Base-by-base conservation (phyloP, 2,329 filamentous ascomycete species). In the Xylariaceae sp. region DNA sequence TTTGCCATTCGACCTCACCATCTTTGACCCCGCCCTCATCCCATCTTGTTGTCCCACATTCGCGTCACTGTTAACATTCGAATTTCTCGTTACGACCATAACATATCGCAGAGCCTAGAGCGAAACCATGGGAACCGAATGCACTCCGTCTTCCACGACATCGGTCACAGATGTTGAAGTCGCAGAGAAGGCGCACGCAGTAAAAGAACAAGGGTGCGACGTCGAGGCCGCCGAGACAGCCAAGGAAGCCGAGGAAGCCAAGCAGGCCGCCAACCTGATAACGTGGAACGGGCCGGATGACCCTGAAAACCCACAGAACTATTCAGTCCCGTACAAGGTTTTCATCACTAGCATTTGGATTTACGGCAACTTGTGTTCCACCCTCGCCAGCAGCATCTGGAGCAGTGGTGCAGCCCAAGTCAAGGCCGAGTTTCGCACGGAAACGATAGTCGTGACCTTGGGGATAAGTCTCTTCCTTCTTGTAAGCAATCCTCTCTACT, bases 311-410 rank as follows among this genome's bases (percentile, higher is more conserved):
- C 54, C 54, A 2, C 48, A 54, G 44, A 56, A 56, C 39, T 56
- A 42, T 31, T 42, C 53, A 30, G 35, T 35, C 6, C 12, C 6
- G 11, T 31, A 30, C 11, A 56, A 56, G 39, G 11, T 41, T 3
- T 53, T 51, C 43, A 51, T 56, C 42, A 56, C 51, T 4, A 17
- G 32, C 40, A 44, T 53, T 39, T 54, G 51, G 53, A 45, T 54
- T 18, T 56, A 51, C n/a, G 46, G 51, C 27, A 56, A 53, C 35
- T 15, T 54, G 17, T 42, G 39, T 41, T 39, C 51, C 22, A 54
- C 53, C 3, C 40, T 56, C 14, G 51, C 53, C 3, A 56, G 53
- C 39, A 56, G 53, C 32, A 54, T 56, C 46, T 56, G 48, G 51
- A 49, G 48, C 19, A 56, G 51, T 18, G 53, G 51, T 36, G 17